A percentile compares a stretch with the other conserved stretches of the same genome.
phyloP scores from a whole-genome alignment of 768 basidiomycete genomes.

The Suillus hirtellus region DNA sequence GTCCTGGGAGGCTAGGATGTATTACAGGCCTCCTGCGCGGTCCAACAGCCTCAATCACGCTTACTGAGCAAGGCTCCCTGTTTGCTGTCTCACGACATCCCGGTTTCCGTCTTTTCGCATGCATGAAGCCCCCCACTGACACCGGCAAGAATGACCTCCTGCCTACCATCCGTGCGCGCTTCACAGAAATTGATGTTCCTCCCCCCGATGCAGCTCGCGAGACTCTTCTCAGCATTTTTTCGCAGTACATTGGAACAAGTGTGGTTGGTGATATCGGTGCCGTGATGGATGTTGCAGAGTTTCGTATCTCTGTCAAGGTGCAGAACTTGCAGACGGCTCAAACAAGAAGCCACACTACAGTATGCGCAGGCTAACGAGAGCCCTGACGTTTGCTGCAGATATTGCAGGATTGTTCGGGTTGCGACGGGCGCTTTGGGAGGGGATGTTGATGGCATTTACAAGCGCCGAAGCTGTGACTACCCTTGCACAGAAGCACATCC shows the following conservation, averaged over 20 bases:
- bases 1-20: slow-evolving; percentile 91
- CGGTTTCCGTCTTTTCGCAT: slow-evolving; percentile 95
- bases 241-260: slow-evolving; percentile 83
- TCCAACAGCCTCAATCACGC: slow-evolving; percentile 84
- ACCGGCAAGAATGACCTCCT: slow-evolving; percentile 98
- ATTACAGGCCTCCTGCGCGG: slow-evolving; percentile 82
- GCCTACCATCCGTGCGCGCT: slow-evolving; percentile 83
- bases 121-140: slow-evolving; percentile 99
- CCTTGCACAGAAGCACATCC: slow-evolving; percentile 75
- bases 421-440: slow-evolving; percentile 90
- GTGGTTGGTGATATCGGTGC: slow-evolving; percentile 84
- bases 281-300: slow-evolving; percentile 90
- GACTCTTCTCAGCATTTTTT: slow-evolving; percentile 82
- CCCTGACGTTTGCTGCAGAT: slow-evolving; percentile 87
- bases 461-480: slow-evolving; percentile 67
- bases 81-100: slow-evolving; percentile 90
- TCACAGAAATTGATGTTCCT: slow-evolving; percentile 96
- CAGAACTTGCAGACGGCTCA: slow-evolving; percentile 88
- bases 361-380: slow-evolving; percentile 92
- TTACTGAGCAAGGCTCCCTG: slow-evolving; percentile 91
- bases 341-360: slow-evolving; percentile 94
- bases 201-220: slow-evolving; percentile 91
- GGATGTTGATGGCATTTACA: slow-evolving; percentile 96
- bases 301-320: slow-evolving; percentile 81
- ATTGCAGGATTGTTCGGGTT: slow-evolving; percentile 75